phyloP scores from a whole-genome alignment of 257 asterid species.

The Gynochthodes officinalis region DNA sequence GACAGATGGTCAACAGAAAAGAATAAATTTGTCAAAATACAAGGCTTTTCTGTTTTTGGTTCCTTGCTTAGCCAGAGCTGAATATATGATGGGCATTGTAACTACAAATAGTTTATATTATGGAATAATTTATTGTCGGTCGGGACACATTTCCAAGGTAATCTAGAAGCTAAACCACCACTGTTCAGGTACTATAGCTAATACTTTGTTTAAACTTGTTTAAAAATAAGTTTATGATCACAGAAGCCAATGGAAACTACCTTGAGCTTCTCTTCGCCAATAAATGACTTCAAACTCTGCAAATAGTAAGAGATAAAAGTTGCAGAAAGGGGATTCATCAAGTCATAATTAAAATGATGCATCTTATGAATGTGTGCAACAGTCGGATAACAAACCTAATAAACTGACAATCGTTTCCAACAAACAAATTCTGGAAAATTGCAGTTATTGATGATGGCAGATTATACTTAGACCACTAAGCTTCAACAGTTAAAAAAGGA shows the following conservation, averaged over 20 bases:
- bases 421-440: no score
- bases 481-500: no score
- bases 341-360: not conserved
- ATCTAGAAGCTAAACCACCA: constrained; percentile 1
- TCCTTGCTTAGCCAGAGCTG: not conserved
- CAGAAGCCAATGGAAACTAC: constrained; percentile 24
- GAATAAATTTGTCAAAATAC: not conserved
- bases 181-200: not conserved
- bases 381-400: no score
- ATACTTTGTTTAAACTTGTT: not conserved
- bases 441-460: no score
- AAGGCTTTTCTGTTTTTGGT: not conserved
- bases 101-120: not conserved
- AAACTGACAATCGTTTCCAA: no score
- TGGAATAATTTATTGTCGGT: not conserved
- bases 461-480: no score
- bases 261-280: constrained; percentile 94
- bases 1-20: no score
- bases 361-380: no score
- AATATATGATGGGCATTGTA: not conserved
- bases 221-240: not conserved
- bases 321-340: not conserved
- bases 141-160: not conserved
- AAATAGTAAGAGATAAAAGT: constrained; percentile 9
- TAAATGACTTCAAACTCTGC: constrained; percentile 84